Percentiles rank a stretch among this genome's conserved stretches.
phyloP scores from a whole-genome alignment of 768 basidiomycete species.

The Pseudohyphozyma bogoriensis region DNA sequence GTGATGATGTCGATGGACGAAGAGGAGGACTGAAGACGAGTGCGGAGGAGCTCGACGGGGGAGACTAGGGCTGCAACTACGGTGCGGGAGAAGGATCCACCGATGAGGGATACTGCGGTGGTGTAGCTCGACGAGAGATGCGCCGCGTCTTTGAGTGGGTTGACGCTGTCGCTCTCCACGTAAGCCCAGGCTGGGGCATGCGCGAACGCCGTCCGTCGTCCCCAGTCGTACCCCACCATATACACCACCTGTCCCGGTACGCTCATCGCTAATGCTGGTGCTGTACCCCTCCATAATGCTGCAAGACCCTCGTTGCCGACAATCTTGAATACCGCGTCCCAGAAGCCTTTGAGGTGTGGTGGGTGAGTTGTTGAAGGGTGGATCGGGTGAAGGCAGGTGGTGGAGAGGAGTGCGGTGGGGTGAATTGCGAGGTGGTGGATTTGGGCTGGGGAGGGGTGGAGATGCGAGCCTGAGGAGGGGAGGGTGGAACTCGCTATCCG shows the following conservation, averaged over 20 bases:
- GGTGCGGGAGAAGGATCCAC: slow-evolving; percentile 74
- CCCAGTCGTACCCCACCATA: slow-evolving; percentile 90
- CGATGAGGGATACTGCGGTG: slow-evolving; percentile 57
- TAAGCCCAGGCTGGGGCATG: slow-evolving; percentile 18
- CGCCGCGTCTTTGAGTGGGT: neutral
- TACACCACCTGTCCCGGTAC: slow-evolving; percentile 87
- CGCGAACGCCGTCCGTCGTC: slow-evolving; percentile 38
- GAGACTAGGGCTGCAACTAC: slow-evolving; percentile 67
- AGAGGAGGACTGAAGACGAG: slow-evolving; percentile 76
- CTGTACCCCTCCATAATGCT: slow-evolving; percentile 91
- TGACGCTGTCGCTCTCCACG: too few relatives aligned
- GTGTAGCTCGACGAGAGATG: slow-evolving; percentile 10
- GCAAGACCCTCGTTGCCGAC: slow-evolving; percentile 66
- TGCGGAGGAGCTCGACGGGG: slow-evolving; percentile 85
- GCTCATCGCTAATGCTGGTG: slow-evolving; percentile 80
- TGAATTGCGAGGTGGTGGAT: slow-evolving; percentile 3
- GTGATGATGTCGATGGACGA: slow-evolving; percentile 71
- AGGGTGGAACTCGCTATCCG: slow-evolving; percentile 14
- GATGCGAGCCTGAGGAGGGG: slow-evolving; percentile 24
- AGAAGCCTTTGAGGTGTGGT: slow-evolving; percentile 75
- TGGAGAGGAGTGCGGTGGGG: slow-evolving; percentile 2
- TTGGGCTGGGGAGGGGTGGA: slow-evolving; percentile 7
- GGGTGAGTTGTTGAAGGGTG: slow-evolving; percentile 53
- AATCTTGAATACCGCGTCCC: slow-evolving; percentile 71
- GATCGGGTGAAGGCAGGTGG: slow-evolving; percentile 3